Evolutionary conservation across 2,329 filamentous ascomycete genomes (phyloP).

Genomic region (Podosphaera fusca): DNA sequence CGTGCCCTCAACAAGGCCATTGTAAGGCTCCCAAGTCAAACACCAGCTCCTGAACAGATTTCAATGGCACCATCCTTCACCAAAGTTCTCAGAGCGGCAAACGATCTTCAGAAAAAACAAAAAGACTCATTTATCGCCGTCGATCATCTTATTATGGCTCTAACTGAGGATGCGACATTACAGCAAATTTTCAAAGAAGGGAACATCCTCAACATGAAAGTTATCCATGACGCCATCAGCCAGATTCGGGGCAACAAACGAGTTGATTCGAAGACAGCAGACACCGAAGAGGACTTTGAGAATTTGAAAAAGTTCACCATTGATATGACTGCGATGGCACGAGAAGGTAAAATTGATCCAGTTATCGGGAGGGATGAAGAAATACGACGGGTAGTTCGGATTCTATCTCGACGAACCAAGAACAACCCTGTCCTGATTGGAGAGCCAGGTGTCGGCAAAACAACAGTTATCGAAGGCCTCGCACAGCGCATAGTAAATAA

Average conservation of each 20-base stretch:
- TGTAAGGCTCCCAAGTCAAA: constrained; percentile 79
- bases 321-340: constrained; percentile 89
- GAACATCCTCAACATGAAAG: constrained; percentile 76
- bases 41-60: constrained; percentile 77
- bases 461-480: constrained; percentile 87
- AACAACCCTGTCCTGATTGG: constrained; percentile 97
- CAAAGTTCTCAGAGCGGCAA: constrained; percentile 60
- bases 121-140: constrained; percentile 89
- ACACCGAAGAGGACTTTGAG: constrained; percentile 79
- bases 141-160: constrained; percentile 73
- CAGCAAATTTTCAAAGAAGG: constrained; percentile 57
- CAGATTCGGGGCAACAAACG: constrained; percentile 80
- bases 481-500: constrained; percentile 89
- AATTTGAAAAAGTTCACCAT: constrained; percentile 96
- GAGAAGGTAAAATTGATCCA: constrained; percentile 93
- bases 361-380: constrained; percentile 95
- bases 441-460: constrained; percentile 96
- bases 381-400: constrained; percentile 75
- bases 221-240: constrained; percentile 74
- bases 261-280: constrained; percentile 89
- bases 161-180: constrained; percentile 57
- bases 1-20: constrained; percentile 76
- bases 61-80: constrained; percentile 63
- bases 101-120: constrained; percentile 87
- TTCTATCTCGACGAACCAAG: constrained; percentile 81